phyloP scores from a whole-genome alignment of 2,329 filamentous ascomycete genomes.

The Fusarium duplospermum region DNA sequence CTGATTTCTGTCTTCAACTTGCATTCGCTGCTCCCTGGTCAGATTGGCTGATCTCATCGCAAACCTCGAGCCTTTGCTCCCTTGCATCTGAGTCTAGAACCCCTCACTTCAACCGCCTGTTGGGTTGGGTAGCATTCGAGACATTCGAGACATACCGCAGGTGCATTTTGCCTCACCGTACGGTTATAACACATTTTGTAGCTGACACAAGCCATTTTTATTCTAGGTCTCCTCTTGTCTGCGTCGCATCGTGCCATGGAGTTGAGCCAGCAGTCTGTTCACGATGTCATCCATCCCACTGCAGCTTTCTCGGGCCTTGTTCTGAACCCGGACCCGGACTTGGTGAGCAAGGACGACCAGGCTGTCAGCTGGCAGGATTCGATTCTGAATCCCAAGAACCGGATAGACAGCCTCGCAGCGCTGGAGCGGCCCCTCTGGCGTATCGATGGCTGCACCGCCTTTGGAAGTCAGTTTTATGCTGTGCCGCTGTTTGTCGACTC shows the following conservation, averaged over 20 bases:
- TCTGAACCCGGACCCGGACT: constrained; percentile 1
- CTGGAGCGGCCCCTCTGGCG: constrained; percentile 63
- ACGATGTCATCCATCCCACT: constrained; percentile 69
- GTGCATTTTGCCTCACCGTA: constrained; percentile 33
- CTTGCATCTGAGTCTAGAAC: constrained; percentile 33
- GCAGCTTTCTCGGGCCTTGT: constrained; percentile 57
- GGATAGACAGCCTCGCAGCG: constrained; percentile 66
- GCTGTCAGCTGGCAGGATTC: constrained; percentile 58
- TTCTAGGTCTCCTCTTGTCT: constrained; percentile 17
- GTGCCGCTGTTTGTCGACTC: constrained; percentile 62
- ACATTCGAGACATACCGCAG: constrained; percentile 35
- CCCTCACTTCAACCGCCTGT: constrained; percentile 29
- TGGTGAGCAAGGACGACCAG: constrained; percentile 5
- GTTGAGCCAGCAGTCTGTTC: constrained; percentile 62
- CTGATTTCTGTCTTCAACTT: constrained; percentile 16
- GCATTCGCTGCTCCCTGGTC: constrained; percentile 21
- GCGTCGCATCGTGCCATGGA: constrained; percentile 58
- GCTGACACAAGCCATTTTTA: constrained; percentile 19
- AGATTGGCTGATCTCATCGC: constrained; percentile 14
- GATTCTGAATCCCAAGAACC: constrained; percentile 69
- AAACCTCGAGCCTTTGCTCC: constrained; percentile 14
- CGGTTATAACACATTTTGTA: constrained; percentile 13
- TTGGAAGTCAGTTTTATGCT: constrained; percentile 69
- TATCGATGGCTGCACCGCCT: constrained; percentile 67
- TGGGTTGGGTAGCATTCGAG: constrained; percentile 25